Conservation (phyloP, 2,329 filamentous ascomycete genomes). For the Seiridium unicorne region DNA sequence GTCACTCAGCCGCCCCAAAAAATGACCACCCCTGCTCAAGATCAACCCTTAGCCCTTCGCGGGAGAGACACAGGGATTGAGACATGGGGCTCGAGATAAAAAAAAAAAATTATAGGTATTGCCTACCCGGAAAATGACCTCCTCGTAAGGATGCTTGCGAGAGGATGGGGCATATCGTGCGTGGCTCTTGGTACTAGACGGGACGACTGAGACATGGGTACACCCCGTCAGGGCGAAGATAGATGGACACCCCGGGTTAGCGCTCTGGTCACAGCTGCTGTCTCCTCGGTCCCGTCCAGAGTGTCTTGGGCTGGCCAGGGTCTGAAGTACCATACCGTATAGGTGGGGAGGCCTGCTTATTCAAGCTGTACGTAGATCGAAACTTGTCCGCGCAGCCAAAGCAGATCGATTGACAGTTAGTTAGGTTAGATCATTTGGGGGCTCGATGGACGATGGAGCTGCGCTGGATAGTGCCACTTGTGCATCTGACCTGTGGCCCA, state of each 20-base stretch:
- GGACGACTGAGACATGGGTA: conserved; percentile 1
- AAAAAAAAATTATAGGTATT: too few relatives aligned
- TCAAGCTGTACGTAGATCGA: background rate
- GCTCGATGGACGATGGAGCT: too few relatives aligned
- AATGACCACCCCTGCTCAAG: background rate
- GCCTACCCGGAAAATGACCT: too few relatives aligned
- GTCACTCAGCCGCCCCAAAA: background rate
- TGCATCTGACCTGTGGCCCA: too few relatives aligned
- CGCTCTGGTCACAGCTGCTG: background rate
- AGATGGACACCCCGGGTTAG: background rate
- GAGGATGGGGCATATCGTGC: background rate
- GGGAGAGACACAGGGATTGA: conserved; percentile 5
- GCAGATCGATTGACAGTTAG: background rate
- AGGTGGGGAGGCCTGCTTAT: background rate
- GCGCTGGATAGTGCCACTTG: too few relatives aligned
- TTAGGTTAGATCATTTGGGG: background rate
- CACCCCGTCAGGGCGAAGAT: background rate
- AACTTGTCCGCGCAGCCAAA: background rate
- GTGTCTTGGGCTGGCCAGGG: background rate
- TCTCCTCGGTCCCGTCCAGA: conserved; percentile 2
- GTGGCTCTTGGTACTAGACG: background rate
- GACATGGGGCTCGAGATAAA: background rate
- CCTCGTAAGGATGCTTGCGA: background rate
- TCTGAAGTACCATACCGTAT: background rate
- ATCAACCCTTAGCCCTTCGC: background rate